phyloP scores from a whole-genome alignment of 345 rosid genomes.

The Populus nigra region DNA sequence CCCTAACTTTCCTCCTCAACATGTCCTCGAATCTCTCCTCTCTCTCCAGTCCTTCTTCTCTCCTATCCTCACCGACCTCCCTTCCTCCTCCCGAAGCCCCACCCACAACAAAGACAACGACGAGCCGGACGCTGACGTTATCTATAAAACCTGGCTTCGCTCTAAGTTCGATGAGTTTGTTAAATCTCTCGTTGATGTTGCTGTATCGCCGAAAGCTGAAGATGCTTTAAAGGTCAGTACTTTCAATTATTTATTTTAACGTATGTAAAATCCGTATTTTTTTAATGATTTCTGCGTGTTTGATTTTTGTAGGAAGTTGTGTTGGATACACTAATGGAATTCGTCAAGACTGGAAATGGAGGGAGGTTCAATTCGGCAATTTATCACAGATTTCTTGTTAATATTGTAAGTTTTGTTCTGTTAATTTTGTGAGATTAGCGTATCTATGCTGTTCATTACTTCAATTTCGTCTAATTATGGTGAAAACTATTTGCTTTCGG shows the following conservation, averaged over 20 bases:
- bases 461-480: no score
- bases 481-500: no score
- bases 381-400: constrained; percentile 58
- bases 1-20: constrained; percentile 56
- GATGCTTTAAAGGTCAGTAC: constrained; percentile 52
- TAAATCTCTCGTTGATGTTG: constrained; percentile 44
- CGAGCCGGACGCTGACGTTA: constrained; percentile 40
- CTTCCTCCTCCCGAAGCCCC: constrained; percentile 36
- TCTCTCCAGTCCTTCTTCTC: constrained; percentile 89
- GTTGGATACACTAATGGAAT: constrained; percentile 76
- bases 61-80: constrained; percentile 72
- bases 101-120: not conserved
- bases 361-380: constrained; percentile 71
- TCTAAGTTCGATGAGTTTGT: constrained; percentile 75
- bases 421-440: not conserved
- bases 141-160: constrained; percentile 77
- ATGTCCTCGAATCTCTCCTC: constrained; percentile 74
- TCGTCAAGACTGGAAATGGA: constrained; percentile 63
- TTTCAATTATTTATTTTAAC: not conserved
- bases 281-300: not conserved
- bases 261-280: not conserved
- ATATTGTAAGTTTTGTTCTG: constrained; percentile 48
- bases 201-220: constrained; percentile 44
- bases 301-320: constrained; percentile 56
- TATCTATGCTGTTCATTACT: not conserved